Evolutionary conservation across 2,329 filamentous ascomycete species (phyloP).

Genomic region (Achaetomium macrosporum): DNA sequence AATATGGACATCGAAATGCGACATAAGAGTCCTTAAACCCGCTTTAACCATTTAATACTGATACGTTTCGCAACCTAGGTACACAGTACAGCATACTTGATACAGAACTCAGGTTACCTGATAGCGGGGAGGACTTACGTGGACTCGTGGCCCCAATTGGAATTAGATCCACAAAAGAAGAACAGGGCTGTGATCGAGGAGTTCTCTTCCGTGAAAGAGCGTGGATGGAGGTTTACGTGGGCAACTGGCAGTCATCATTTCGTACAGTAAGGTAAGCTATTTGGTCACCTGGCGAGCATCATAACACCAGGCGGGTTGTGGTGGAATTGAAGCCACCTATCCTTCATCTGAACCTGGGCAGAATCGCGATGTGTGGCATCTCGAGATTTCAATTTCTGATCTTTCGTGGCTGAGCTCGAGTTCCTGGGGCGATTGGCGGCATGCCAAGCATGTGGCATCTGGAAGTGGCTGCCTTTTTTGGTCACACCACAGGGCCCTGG

Average conservation of each 20-base stretch:
- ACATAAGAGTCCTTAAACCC: too few relatives aligned
- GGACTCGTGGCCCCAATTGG: background rate
- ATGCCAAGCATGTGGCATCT: background rate
- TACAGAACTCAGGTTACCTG: background rate
- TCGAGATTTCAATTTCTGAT: background rate
- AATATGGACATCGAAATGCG: too few relatives aligned
- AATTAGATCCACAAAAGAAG: background rate
- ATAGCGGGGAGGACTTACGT: too few relatives aligned
- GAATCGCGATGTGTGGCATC: constrained; percentile 1
- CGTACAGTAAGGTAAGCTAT: too few relatives aligned
- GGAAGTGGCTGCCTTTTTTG: constrained; percentile 2
- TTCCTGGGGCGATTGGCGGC: background rate
- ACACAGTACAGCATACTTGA: background rate
- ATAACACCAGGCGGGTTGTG: too few relatives aligned
- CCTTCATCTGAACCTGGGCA: background rate
- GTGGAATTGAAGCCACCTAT: background rate
- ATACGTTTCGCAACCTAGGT: too few relatives aligned
- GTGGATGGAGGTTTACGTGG: too few relatives aligned
- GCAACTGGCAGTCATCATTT: too few relatives aligned
- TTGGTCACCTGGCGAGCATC: too few relatives aligned
- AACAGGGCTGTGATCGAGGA: background rate
- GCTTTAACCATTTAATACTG: too few relatives aligned
- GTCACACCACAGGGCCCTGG: background rate
- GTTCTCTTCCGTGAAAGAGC: too few relatives aligned
- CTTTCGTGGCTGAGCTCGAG: constrained; percentile 2